A percentile compares a stretch with the other conserved stretches of the same genome.
Conservation (phyloP, 768 basidiomycete genomes). For the Neoboletus brunneissimus region DNA sequence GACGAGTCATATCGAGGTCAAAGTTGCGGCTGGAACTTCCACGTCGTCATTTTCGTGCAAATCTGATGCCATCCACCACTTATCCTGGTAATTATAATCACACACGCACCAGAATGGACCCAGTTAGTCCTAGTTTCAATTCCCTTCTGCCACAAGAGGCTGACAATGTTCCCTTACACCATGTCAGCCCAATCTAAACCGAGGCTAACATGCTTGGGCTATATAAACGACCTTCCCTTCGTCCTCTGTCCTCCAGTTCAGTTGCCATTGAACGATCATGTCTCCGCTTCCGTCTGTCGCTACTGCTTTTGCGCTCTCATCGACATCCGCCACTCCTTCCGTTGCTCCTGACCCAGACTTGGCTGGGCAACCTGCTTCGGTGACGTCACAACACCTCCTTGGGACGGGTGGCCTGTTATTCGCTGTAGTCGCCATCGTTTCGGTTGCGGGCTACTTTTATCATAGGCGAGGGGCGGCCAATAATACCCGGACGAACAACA, state of each 20-base stretch:
- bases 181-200: slow-evolving; percentile 3
- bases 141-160: not conserved
- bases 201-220: slow-evolving; percentile 3
- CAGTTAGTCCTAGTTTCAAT: not conserved
- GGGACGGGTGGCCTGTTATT: slow-evolving; percentile 18
- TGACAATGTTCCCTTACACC: slow-evolving; percentile 1
- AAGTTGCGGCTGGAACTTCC: not conserved
- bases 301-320: slow-evolving; percentile 4
- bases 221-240: slow-evolving; percentile 3
- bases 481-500: not conserved
- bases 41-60: not conserved
- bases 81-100: not conserved
- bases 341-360: not conserved
- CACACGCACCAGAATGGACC: too few species aligned
- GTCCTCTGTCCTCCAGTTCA: not conserved
- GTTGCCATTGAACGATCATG: slow-evolving; percentile 10
- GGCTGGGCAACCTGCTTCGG: not conserved
- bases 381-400: not conserved
- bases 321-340: slow-evolving; percentile 2
- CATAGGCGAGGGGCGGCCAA: slow-evolving; percentile 2
- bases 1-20: not conserved
- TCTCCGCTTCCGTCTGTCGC: slow-evolving; percentile 15
- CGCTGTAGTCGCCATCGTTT: slow-evolving; percentile 11
- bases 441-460: slow-evolving; percentile 14
- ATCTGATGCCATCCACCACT: not conserved